Percentiles rank a stretch among this genome's conserved stretches.
These are phyloP conservation scores for Solanum sejunctum DNA, from an alignment of 257 asterid species.

Conservation along the genomic window DNA sequence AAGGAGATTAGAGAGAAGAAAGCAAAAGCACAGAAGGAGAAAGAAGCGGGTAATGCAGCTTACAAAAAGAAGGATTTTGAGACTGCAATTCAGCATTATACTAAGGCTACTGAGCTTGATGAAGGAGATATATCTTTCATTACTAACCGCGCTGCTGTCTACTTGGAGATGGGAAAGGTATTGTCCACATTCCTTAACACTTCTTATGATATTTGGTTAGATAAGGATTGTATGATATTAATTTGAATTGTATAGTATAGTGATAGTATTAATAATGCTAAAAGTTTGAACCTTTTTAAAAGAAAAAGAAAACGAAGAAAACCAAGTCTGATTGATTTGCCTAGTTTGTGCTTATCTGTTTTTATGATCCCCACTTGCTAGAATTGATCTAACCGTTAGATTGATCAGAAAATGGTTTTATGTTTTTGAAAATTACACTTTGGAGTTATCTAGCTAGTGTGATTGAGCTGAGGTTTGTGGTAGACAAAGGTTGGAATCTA, in stretches of 20 bases:
- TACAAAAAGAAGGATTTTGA: slow-evolving; percentile 92
- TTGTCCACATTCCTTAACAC: not conserved
- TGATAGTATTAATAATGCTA: not conserved
- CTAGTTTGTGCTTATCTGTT: not conserved
- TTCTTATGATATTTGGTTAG: not conserved
- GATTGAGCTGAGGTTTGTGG: not conserved
- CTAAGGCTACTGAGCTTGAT: slow-evolving; percentile 61
- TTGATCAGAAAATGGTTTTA: not conserved
- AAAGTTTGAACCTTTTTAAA: not conserved
- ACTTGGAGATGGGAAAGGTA: slow-evolving; percentile 95
- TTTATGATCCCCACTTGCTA: not conserved
- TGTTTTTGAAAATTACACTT: not conserved
- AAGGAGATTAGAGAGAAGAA: slow-evolving; percentile 46
- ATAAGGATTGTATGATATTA: not conserved
- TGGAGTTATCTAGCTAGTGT: not conserved
- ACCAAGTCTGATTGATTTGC: not conserved
- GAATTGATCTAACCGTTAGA: not conserved
- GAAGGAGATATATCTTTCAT: slow-evolving; percentile 77
- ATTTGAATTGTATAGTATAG: not conserved
- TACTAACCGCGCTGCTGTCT: slow-evolving; percentile 92
- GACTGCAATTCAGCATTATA: slow-evolving; percentile 61
- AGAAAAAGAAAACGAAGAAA: too few relatives aligned
- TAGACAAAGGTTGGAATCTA: not conserved
- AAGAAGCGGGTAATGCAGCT: slow-evolving; percentile 79
- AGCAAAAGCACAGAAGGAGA: slow-evolving; percentile 57